Evolutionary conservation across 768 basidiomycete species (phyloP), one percentile per base, ranked within the genome.

Genomic region (Leccinum barrowsii): DNA sequence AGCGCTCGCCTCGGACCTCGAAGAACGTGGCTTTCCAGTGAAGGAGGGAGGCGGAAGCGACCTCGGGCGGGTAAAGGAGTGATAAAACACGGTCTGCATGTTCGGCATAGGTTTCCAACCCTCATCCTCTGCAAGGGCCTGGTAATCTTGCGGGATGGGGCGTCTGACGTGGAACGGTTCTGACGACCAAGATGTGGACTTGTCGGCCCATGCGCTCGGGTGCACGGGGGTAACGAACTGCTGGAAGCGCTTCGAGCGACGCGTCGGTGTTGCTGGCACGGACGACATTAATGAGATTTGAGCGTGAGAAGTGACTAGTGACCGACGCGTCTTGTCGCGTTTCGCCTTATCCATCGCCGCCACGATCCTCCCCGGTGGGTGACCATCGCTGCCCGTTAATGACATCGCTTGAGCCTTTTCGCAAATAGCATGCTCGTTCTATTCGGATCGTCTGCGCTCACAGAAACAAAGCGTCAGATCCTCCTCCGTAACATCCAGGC

Each of bases 371-470:
- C 10, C 53, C 8, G 49, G 67, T 67, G 4, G 51, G 66, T 67
- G 46, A 67, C 62, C 32, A 10, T 26, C 47, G 13, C 44, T 17
- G n/a, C 19, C 30, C 24, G 50, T n/a, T 11, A 17, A 19, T 15
- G 2, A 13, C 24, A 7, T 28, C 12, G 13, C 47, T 52, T 30
- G 46, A 67, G 15, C 24, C 51, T 10, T 21, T 52, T 57, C 13
- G 21, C 53, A 64, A 57, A 55, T 34, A 58, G n/a, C 48, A 96
- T 97, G 94, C 80, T 97, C 30, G 76, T 92, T 53, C 79, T 96
- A 10, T 74, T 77, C 26, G 95, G 95, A 42, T 81, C 86, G 19
- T 95, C 94, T 3, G 82, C 84, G 12, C 74, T 94, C 57, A 89
- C 94, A 1, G 71, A 73, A 26, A 80, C 87, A 8, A 92, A 89